Evolutionary conservation across 148 eudicot species (phyloP), one percentile per base, ranked within the genome.

Genomic region (Amaranthus palmeri): DNA sequence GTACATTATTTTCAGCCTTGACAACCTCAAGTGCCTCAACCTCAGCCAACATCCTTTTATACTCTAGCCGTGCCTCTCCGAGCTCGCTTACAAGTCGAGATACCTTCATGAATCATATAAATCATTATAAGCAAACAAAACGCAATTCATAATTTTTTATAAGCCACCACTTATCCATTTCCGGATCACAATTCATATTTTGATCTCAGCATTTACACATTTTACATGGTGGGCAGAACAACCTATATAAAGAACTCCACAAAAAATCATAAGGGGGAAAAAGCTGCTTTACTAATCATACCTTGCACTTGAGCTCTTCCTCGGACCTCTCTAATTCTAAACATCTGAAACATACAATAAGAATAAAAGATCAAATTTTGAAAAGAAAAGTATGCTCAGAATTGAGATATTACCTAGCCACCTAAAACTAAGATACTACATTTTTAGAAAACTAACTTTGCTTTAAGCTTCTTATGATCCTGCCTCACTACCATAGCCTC

Each of bases 261-360:
- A 11, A 9, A 17, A 3, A 43, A 3, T 10, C 13, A 42, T 25
- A 25, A 25, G 36, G 36, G 36, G 36, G 48, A 44, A 6, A 58
- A 60, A 61, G 10, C 61, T n/a, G 36, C 64, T 49, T 41, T 57
- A 44, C 40, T 69, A 5, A n/a, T 56, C 54, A 67, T 87, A 91
- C 97, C 92, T 81, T 85, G 45, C 55, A 64, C 68, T 73, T 76
- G 49, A 91, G 92, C 81, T 80, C 85, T 81, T 82, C 77, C 77
- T 80, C 78, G 40, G 50, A 77, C 81, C 81, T 84, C 82, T 86
- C 84, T 72, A 71, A 71, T 69, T 79, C 82, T 69, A 80, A 59
- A 82, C 86, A 87, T 77, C 97, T 91, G 85, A 57, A 69, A 56
- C 15, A 58, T 58, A 72, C 63, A 81, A 65, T 45, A 55, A 51